These are phyloP conservation scores for Malassezia psittaci DNA, from an alignment of 1,284 basidiomycete species.

Conservation along the genomic window DNA sequence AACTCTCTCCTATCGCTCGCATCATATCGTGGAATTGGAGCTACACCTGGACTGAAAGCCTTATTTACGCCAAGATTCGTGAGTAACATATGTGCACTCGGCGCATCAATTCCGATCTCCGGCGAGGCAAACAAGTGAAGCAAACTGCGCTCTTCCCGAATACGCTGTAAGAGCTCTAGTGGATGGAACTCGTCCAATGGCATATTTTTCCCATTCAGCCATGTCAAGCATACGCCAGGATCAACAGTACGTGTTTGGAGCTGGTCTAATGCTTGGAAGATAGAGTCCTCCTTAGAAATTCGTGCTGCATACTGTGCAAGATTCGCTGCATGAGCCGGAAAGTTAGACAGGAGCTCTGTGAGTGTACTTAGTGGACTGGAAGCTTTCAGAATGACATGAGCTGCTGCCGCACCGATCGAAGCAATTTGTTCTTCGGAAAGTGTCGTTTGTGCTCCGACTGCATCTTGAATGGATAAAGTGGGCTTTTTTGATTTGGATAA, in stretches of 20 bases:
- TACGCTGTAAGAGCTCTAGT: constrained; percentile 18
- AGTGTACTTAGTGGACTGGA: constrained; percentile 36
- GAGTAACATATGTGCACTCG: constrained; percentile 63
- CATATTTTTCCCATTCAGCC: constrained; percentile 36
- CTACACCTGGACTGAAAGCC: constrained; percentile 28
- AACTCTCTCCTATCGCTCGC: constrained; percentile 37
- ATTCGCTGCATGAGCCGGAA: constrained; percentile 28
- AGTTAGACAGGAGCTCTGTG: constrained; percentile 34
- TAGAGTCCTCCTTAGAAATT: constrained; percentile 11
- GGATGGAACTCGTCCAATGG: constrained; percentile 22
- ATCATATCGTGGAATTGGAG: constrained; percentile 51
- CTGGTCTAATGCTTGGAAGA: constrained; percentile 20
- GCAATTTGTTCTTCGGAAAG: constrained; percentile 20
- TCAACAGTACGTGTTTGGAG: constrained; percentile 1
- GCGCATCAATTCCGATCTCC: constrained; percentile 55
- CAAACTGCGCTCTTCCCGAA: constrained; percentile 65
- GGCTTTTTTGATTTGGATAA: not conserved
- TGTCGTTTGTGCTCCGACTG: constrained; percentile 1
- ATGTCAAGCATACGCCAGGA: constrained; percentile 27
- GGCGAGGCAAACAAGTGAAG: constrained; percentile 56
- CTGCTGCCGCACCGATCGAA: constrained; percentile 25
- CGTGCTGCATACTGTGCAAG: constrained; percentile 23
- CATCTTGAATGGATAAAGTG: not conserved
- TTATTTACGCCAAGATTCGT: constrained; percentile 21
- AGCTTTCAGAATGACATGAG: constrained; percentile 25